Conservation (phyloP, 345 rosid genomes). For the Lumnitzera littorea region DNA sequence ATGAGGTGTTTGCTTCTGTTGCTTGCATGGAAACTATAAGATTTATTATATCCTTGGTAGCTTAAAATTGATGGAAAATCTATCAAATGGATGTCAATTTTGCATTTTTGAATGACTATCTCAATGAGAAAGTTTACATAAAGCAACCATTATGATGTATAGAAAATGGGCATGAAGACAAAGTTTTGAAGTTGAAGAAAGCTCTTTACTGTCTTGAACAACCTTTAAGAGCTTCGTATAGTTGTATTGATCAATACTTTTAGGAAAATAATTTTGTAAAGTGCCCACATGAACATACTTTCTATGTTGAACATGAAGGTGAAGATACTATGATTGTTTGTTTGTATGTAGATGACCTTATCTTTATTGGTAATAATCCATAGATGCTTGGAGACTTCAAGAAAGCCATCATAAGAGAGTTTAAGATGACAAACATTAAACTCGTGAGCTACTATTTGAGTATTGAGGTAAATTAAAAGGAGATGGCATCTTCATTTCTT, state of each 20-base stretch:
- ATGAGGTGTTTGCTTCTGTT: constrained; percentile 5
- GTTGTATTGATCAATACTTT: constrained; percentile 1
- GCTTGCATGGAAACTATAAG: constrained; percentile 4
- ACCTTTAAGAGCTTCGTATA: background rate
- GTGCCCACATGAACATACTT: background rate
- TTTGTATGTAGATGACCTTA: constrained; percentile 9
- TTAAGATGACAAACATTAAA: constrained; percentile 6
- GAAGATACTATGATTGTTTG: background rate
- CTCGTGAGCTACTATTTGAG: constrained; percentile 1
- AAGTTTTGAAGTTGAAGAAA: background rate
- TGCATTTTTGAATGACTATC: constrained; percentile 3
- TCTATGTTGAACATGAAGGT: background rate
- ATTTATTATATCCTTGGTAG: background rate
- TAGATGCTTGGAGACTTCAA: constrained; percentile 1
- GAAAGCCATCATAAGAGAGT: background rate
- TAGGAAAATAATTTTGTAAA: background rate
- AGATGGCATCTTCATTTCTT: constrained; percentile 1
- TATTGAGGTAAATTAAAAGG: constrained; percentile 2
- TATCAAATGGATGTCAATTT: constrained; percentile 1
- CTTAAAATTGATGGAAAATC: constrained; percentile 1
- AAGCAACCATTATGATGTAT: background rate
- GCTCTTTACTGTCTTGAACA: background rate
- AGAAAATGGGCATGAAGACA: background rate
- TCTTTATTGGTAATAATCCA: background rate
- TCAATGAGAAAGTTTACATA: constrained; percentile 3